Base-by-base conservation (phyloP, 495 filamentous ascomycete genomes). In the Parachaetomium inaequale region DNA sequence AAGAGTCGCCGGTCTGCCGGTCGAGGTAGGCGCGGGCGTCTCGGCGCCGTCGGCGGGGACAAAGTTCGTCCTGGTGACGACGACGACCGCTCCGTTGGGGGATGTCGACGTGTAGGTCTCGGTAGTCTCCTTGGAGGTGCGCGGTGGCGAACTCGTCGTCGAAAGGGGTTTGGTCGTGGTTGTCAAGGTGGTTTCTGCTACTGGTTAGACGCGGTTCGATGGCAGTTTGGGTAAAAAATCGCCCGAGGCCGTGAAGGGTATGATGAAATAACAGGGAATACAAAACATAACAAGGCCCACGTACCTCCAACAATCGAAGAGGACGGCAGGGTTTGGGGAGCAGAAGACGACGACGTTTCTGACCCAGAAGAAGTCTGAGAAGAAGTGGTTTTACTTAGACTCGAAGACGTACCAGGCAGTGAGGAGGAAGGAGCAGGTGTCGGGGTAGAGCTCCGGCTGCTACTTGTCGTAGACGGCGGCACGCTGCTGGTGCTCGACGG, bases 101-200 rank as follows among this genome's bases (percentile, higher is more conserved):
- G 71, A 65, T 0, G 76, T 79, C 11, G 69, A 73, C 11, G 74
- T 77, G 45, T 72, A 68, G 0, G 76, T 74, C 34, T 47, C 36
- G 12, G 63, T 42, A 3, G 70, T 55, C 25, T 61, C 42, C 43
- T 53, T 68, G 28, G 66, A 69, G 34, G 63, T 64, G 43, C 36
- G 60, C 5, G 55, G 54, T 3, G 61, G 60, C n/a, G 55, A 55
- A 1, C 61, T 38, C 23, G 56, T 57, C 12, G 59, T 43, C 7
- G 57, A 6, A 12, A 32, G 46, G 2, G 55, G 55, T 15, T 23
- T 15, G n/a, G 58, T 29, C 11, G 46, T 31, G 25, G 58, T 61
- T 36, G 58, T 61, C 17, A 69, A 29, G 19, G 65, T 71, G 0
- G 66, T 67, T 10, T 64, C 64, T 67, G 45, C 23, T 55, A 7